Evolutionary conservation across 2,329 filamentous ascomycete genomes (phyloP), one percentile per base, ranked within the genome.

Genomic region (Fonsecaea multimorphosa): DNA sequence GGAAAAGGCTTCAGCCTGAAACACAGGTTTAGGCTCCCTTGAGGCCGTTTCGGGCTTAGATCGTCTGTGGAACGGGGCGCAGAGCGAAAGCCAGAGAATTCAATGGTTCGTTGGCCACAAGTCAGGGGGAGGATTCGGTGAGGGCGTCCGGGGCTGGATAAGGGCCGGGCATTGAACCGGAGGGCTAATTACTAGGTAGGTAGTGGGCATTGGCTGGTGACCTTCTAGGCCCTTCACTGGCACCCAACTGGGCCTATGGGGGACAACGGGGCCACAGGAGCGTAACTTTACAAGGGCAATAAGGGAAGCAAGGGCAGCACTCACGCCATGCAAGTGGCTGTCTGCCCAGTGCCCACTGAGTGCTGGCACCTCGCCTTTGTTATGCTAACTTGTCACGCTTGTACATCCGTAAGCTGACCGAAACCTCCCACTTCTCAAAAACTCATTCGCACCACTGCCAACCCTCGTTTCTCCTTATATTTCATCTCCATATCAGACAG

Each of bases 1-100:
- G 31, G 52, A 31, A 54, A 53, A 19, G 27, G 52, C 52, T 54
- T 54, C 52, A 54, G 52, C 52, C 58, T 60, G 58, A 60, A 60
- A 60, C 58, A 52, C 44, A 22, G 4, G 27, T 3, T 32, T 32
- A 6, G 52, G 52, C 5, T 54, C 52, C 27, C 24, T 32, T 2
- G 31, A 34, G 52, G 16, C 11, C 29, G 44, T 22, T 52, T 52
- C n/a, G 31, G 46, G 58, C 27, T 60, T 60, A 60, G 58, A 36
- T 19, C 46, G 31, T 9, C 40, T 9, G n/a, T 60, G 58, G 58
- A 53, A 60, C 58, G 58, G 34, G 46, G 44, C 58, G 46, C 27
- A 16, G 40, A 29, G 46, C 44, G 58, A 60, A 60, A n/a, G 46
- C 6, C 19, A 38, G 29, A 53, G 58, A 60, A 60, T 22, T 27